phyloP scores from a whole-genome alignment of 2,329 filamentous ascomycete genomes.

The Endothia cerciana region DNA sequence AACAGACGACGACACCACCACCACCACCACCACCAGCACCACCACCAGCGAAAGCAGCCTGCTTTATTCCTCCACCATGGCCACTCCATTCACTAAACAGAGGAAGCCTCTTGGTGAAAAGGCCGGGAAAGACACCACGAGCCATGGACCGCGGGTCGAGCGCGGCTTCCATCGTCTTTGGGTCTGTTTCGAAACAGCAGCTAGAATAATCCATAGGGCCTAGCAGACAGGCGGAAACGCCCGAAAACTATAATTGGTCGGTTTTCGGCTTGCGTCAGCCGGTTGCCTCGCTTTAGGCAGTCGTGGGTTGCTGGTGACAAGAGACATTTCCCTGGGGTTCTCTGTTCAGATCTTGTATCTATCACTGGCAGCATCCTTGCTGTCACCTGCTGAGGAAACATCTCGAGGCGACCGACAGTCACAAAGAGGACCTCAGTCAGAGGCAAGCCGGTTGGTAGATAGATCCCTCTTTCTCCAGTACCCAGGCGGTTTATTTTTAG shows the following conservation, averaged over 20 bases:
- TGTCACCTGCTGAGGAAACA: background rate
- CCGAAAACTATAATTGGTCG: conserved; percentile 12
- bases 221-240: conserved; percentile 13
- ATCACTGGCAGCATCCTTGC: background rate
- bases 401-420: background rate
- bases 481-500: background rate
- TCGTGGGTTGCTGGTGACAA: background rate
- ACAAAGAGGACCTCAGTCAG: too few species aligned
- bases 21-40: background rate
- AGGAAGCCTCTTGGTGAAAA: too few species aligned
- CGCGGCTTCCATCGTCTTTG: conserved; percentile 19
- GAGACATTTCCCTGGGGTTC: background rate
- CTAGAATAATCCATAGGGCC: background rate
- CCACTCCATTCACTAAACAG: too few species aligned
- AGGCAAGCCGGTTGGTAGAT: too few species aligned
- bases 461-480: background rate
- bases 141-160: conserved; percentile 2
- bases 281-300: conserved; percentile 20
- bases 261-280: conserved; percentile 18
- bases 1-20: background rate
- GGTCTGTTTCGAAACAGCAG: background rate
- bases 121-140: conserved; percentile 6
- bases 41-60: too few species aligned
- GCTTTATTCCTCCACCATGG: too few species aligned
- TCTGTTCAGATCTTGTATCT: background rate